Base-by-base conservation (phyloP, 257 asterid genomes). In the Avicennia marina region DNA sequence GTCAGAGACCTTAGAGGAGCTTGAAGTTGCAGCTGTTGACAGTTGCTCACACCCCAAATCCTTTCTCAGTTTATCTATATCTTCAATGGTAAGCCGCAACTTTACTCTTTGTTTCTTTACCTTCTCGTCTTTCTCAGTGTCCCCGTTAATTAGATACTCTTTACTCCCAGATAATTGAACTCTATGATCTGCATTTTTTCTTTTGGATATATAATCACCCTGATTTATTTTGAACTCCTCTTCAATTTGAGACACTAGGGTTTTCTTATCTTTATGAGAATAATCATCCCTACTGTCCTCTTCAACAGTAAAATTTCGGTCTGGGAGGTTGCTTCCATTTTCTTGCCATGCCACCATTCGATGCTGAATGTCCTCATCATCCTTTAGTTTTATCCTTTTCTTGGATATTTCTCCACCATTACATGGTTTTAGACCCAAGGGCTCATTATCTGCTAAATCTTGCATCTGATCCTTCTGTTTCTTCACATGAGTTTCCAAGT, bases 1-100 rank as follows among this genome's bases (percentile, higher is more conserved):
- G 62, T 67, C 86, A 25, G 97, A 93, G 65, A 86, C 76, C 81
- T 85, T 93, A 31, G 99, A 93, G 24, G 96, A 89, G 86, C 95
- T 89, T 53, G 97, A 93, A 68, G 87, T 86, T 69, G 99, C 94
- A 68, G 94, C 80, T 25, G 70, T 71, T 45, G 94, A 50, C 52
- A 72, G 62, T 56, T 78, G 78, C 62, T 77, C 95, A 53, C 65
- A 72, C 29, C 87, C 90, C 82, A 89, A 69, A 66, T 84, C 95
- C 81, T 75, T 77, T 71, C 63, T 82, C 69, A 84, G 59, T 21
- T 87, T 68, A 67, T 76, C 82, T 47, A 80, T 44, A 69, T 84
- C 96, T 59, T 80, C 83, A 69, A 56, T 47, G 16, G 95, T 86
- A 36, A 78, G 58, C 53, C 20, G 27, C 32, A 36, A 16, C 66